phyloP scores from a whole-genome alignment of 257 asterid genomes.

The Haberlea rhodopensis region DNA sequence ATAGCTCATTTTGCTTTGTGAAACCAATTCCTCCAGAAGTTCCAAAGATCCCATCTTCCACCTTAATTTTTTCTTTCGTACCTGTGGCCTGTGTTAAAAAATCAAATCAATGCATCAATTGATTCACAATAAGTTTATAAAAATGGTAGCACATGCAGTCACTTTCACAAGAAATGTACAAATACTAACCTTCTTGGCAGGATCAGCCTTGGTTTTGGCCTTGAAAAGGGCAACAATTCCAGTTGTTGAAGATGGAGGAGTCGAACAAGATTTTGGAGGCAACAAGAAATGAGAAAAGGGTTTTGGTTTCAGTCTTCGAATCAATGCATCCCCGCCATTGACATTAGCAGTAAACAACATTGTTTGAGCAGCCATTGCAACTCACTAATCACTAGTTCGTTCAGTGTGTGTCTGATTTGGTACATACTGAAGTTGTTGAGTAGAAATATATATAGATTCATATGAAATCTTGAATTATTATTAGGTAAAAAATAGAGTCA shows the following conservation, averaged over 20 bases:
- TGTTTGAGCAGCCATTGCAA: constrained; percentile 41
- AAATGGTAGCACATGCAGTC: neutral
- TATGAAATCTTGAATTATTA: too few relatives aligned
- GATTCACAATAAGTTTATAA: too few relatives aligned
- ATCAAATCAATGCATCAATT: neutral
- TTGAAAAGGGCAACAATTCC: constrained; percentile 59
- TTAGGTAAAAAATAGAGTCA: too few relatives aligned
- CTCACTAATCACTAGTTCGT: neutral
- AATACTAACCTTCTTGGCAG: constrained; percentile 52
- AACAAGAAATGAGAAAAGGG: constrained; percentile 48
- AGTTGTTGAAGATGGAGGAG: constrained; percentile 26
- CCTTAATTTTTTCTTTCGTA: constrained; percentile 56
- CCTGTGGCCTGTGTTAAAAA: constrained; percentile 26
- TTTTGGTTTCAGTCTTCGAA: constrained; percentile 47
- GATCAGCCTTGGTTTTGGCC: constrained; percentile 68
- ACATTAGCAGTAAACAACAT: constrained; percentile 65
- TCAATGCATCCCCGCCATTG: constrained; percentile 39
- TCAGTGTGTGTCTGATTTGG: too few relatives aligned
- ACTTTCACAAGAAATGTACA: neutral
- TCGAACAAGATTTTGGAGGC: constrained; percentile 34
- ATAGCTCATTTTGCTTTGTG: constrained; percentile 84
- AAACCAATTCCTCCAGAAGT: constrained; percentile 94
- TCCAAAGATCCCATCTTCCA: constrained; percentile 87
- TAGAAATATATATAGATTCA: too few relatives aligned
- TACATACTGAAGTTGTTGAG: too few relatives aligned